Evolutionary conservation across 1,284 basidiomycete species (phyloP).

Genomic region (Ustilago curta): DNA sequence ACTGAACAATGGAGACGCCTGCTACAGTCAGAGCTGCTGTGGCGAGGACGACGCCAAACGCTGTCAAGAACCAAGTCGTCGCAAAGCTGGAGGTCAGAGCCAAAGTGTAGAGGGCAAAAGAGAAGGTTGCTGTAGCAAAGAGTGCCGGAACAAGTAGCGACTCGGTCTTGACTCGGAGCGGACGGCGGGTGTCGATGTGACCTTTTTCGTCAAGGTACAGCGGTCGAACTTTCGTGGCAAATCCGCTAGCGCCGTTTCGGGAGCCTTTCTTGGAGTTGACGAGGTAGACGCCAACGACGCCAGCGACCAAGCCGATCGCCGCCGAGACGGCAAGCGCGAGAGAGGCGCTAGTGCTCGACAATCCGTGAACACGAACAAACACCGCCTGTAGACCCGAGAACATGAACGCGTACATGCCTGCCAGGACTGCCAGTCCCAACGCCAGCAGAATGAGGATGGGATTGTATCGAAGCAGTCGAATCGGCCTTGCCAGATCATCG

Average conservation of each 20-base stretch:
- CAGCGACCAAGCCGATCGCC: constrained; percentile 19
- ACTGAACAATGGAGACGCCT: constrained; percentile 23
- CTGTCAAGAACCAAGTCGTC: constrained; percentile 40
- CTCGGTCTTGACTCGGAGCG: constrained; percentile 37
- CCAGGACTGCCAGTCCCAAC: constrained; percentile 15
- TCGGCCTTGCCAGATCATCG: constrained; percentile 29
- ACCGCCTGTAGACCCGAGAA: constrained; percentile 32
- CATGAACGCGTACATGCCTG: constrained; percentile 37
- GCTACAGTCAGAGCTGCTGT: constrained; percentile 25
- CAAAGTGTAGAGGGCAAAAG: constrained; percentile 50
- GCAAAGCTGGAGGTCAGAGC: constrained; percentile 38
- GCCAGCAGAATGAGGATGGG: constrained; percentile 26
- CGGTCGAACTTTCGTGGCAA: constrained; percentile 29
- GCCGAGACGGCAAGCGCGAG: constrained; percentile 28
- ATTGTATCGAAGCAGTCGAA: constrained; percentile 32
- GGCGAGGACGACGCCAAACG: constrained; percentile 33
- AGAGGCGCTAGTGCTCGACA: constrained; percentile 15
- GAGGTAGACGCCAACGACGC: constrained; percentile 17
- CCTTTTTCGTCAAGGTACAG: constrained; percentile 58
- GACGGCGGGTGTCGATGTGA: constrained; percentile 46
- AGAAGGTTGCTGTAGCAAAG: constrained; percentile 30
- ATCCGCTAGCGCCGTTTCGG: neutral
- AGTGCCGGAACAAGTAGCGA: constrained; percentile 28
- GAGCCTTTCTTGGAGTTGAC: constrained; percentile 20
- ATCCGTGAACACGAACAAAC: constrained; percentile 21